Percentiles rank a stretch among this genome's conserved stretches.
Evolutionary conservation across 257 asterid genomes (phyloP).

Genomic region (Nicotiana paniculata): DNA sequence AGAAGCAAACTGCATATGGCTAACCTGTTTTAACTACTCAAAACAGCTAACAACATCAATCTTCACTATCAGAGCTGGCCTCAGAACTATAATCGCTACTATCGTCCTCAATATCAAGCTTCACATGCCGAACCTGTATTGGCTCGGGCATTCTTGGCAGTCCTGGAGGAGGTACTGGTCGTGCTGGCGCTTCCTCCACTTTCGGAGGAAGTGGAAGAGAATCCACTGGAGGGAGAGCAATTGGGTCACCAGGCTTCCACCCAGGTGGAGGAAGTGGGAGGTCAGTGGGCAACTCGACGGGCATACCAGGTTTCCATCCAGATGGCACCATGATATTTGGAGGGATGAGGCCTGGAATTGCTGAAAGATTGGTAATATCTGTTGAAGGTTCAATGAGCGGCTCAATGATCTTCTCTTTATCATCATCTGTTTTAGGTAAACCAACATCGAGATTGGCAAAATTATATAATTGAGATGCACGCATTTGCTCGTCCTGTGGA

Average conservation of each 20-base stretch:
- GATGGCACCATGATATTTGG: conserved; percentile 67
- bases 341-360: conserved; percentile 47
- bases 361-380: conserved; percentile 33
- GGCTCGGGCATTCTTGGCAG: conserved; percentile 55
- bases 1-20: conserved; percentile 72
- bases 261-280: conserved; percentile 85
- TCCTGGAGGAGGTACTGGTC: conserved; percentile 43
- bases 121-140: conserved; percentile 86
- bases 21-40: conserved; percentile 51
- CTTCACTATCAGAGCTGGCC: conserved; percentile 76
- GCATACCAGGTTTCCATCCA: conserved; percentile 97
- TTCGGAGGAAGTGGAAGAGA: conserved; percentile 49
- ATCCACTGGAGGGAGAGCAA: conserved; percentile 66
- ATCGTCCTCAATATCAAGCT: conserved; percentile 84
- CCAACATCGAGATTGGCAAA: conserved; percentile 76
- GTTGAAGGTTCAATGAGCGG: conserved; percentile 45
- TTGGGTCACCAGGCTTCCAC: conserved; percentile 93
- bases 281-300: conserved; percentile 75
- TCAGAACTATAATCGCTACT: conserved; percentile 69
- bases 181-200: conserved; percentile 48
- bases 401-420: conserved; percentile 49
- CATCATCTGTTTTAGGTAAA: conserved; percentile 58
- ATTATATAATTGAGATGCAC: conserved; percentile 66
- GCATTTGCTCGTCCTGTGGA: conserved; percentile 97
- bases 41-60: conserved; percentile 26